Base-by-base conservation (phyloP, 1,284 basidiomycete species). In the Austroboletus niveus region DNA sequence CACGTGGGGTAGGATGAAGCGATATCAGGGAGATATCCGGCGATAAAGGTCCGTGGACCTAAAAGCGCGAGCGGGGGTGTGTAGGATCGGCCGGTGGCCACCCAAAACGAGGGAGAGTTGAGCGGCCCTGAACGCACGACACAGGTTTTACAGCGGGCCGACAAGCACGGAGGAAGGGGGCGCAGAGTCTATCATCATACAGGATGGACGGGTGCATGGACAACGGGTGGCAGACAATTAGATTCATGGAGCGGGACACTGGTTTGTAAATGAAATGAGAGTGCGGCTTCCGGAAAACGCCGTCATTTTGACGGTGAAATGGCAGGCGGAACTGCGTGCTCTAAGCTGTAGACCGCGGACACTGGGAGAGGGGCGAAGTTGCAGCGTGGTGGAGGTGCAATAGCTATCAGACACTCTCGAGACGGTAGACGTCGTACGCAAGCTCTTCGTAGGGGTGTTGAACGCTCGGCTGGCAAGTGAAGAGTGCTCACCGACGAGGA, bases 321-420 rank as follows among this genome's bases (percentile, higher is more conserved):
- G 41, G 48, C 61, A 66, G 45, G 60, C 57, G 49, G 42, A 39
- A 35, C 31, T 54, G 56, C 46, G 52, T 51, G 49, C 59, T 27
- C 45, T 39, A 42, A 1, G 45, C 52, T 48, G 48, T 39, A 46
- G 42, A 42, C n/a, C 53, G 42, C 58, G 47, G 47, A 44, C 24
- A 51, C 45, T 45, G 48, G 42, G 54, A 24, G 42, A 24, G 42
- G 41, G 15, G 50, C 27, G 27, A 29, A 4, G 5, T 8, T 54
- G 62, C 58, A 35, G 48, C 49, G 10, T 42, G 36, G 24, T 17
- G 27, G 27, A 24, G 22, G 22, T 24, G 22, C 22, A 24, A 39
- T 31, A 29, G 12, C 39, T 32, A 17, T 52, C 36, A 77, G 49
- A 77, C 65, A 49, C 75, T 71, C 62, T 80, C 22, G 22, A 17